These are phyloP conservation scores for Luzula sylvatica DNA, from an alignment of 176 grass and related monocot genomes.

Conservation along the genomic window DNA sequence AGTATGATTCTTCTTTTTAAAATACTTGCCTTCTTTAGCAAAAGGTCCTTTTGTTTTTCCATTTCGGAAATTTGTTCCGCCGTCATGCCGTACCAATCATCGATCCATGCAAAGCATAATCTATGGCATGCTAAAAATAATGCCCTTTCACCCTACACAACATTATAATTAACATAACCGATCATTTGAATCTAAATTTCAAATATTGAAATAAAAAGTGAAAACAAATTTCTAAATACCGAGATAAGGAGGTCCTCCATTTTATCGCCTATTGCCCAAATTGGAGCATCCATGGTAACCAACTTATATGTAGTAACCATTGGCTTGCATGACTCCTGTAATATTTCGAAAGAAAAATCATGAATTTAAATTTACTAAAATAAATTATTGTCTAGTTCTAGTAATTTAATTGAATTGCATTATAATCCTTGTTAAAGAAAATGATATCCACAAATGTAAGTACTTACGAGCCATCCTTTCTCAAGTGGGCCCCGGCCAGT, in stretches of 20 bases:
- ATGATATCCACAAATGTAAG: too few species aligned
- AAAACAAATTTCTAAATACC: conserved; percentile 21
- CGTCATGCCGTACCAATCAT: conserved; percentile 86
- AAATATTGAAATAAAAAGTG: not conserved
- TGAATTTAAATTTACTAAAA: too few species aligned
- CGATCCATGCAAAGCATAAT: conserved; percentile 87
- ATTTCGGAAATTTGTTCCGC: conserved; percentile 54
- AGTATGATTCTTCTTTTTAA: not conserved
- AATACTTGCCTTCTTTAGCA: conserved; percentile 77
- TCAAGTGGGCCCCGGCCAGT: conserved; percentile 53
- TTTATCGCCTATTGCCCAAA: conserved; percentile 68
- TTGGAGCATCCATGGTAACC: conserved; percentile 57
- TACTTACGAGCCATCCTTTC: conserved; percentile 69
- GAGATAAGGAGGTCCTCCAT: conserved; percentile 58
- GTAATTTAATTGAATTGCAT: too few species aligned
- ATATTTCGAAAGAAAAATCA: too few species aligned
- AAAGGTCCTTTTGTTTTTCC: conserved; percentile 62
- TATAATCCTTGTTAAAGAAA: too few species aligned
- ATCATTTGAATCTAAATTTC: not conserved
- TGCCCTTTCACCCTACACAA: conserved; percentile 51
- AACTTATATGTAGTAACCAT: conserved; percentile 84
- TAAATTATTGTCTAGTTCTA: too few species aligned
- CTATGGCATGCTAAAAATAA: conserved; percentile 66
- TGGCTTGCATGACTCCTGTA: conserved; percentile 52
- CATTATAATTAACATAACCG: conserved; percentile 5